A percentile compares a stretch with the other conserved stretches of the same genome.
Conservation (phyloP, 805 yeast species). For the Wickerhamomyces canadensis region DNA sequence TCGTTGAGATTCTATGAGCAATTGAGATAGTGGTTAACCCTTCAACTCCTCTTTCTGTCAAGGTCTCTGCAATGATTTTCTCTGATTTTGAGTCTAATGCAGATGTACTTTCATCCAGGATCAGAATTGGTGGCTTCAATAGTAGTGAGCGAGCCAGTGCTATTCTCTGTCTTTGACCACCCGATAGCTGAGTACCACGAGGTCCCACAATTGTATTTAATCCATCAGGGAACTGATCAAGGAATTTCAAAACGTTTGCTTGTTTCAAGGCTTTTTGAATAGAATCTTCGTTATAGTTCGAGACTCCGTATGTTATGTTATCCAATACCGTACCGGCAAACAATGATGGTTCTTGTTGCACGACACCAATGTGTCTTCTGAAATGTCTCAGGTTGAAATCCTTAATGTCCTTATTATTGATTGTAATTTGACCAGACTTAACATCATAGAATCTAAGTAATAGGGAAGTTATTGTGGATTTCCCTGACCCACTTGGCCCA, state of each 20-base stretch:
- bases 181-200: constrained; percentile 82
- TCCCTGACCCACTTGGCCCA: constrained; percentile 97
- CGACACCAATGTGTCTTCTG: constrained; percentile 77
- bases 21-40: constrained; percentile 78
- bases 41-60: constrained; percentile 46
- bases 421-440: constrained; percentile 48
- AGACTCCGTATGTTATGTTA: constrained; percentile 71
- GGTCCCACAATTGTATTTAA: constrained; percentile 82
- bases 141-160: constrained; percentile 87
- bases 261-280: constrained; percentile 53
- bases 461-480: constrained; percentile 79
- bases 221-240: constrained; percentile 73
- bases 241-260: constrained; percentile 71
- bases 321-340: constrained; percentile 84
- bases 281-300: constrained; percentile 51
- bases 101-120: constrained; percentile 92
- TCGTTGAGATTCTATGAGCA: constrained; percentile 88
- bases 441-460: constrained; percentile 84
- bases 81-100: constrained; percentile 90
- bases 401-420: constrained; percentile 60
- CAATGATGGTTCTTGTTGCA: constrained; percentile 87
- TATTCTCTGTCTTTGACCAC: constrained; percentile 92
- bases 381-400: constrained; percentile 66
- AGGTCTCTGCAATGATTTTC: constrained; percentile 72
- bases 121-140: constrained; percentile 70